Percentiles rank a stretch among this genome's conserved stretches.
These are phyloP conservation scores for Penicillium brasilianum DNA, from an alignment of 2,329 filamentous ascomycete species.

Conservation along the genomic window DNA sequence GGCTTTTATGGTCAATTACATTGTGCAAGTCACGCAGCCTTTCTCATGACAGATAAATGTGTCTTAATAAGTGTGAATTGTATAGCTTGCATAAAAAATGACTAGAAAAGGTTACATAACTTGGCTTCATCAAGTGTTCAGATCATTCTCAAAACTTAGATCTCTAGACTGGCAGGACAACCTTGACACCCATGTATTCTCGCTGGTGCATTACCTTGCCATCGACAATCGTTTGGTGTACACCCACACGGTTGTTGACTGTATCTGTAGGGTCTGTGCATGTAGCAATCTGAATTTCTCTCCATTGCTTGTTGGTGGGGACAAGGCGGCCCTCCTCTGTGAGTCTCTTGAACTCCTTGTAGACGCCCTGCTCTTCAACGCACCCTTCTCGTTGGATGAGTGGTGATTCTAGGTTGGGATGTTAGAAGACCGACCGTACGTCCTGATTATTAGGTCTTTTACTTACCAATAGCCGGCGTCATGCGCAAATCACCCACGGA, in stretches of 20 bases:
- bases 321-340: constrained; percentile 49
- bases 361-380: constrained; percentile 51
- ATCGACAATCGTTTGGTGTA: constrained; percentile 50
- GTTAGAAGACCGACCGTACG: not conserved
- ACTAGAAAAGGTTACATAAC: not conserved
- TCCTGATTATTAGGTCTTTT: not conserved
- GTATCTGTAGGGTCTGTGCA: constrained; percentile 48
- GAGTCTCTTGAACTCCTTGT: constrained; percentile 53
- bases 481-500: constrained; percentile 53
- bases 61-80: not conserved
- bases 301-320: constrained; percentile 55
- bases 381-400: constrained; percentile 52
- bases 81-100: not conserved
- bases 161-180: constrained; percentile 46
- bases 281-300: constrained; percentile 57
- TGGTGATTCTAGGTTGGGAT: constrained; percentile 37
- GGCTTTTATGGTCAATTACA: not conserved
- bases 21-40: not conserved
- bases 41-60: not conserved
- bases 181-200: constrained; percentile 55
- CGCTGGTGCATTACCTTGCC: constrained; percentile 55
- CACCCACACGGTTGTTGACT: constrained; percentile 48
- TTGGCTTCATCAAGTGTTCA: not conserved
- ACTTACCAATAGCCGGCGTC: constrained; percentile 44
- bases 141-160: not conserved